phyloP scores from a whole-genome alignment of 495 filamentous ascomycete species.

The Penicillium egyptiacum region DNA sequence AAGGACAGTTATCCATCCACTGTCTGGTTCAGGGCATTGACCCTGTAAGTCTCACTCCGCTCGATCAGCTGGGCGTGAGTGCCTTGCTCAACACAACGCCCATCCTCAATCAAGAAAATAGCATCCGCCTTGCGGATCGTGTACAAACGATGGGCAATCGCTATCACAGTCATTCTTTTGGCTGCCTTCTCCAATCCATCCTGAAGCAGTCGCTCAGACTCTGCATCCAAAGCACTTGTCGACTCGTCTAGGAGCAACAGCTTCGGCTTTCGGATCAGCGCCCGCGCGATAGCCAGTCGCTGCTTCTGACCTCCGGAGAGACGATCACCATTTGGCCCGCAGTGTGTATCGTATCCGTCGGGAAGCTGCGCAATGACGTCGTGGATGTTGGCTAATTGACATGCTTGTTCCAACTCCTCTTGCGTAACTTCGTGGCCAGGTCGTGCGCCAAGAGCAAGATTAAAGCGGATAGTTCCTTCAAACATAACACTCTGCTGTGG shows the following conservation, averaged over 20 bases:
- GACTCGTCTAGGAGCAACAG: slow-evolving; percentile 75
- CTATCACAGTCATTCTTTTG: slow-evolving; percentile 69
- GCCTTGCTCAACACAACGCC: slow-evolving; percentile 61
- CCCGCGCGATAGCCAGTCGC: slow-evolving; percentile 69
- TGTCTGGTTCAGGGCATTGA: slow-evolving; percentile 36
- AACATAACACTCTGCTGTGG: slow-evolving; percentile 54
- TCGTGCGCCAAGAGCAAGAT: slow-evolving; percentile 50
- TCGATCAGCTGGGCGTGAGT: slow-evolving; percentile 58
- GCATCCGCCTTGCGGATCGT: slow-evolving; percentile 71
- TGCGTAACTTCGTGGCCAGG: slow-evolving; percentile 36
- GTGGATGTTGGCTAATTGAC: slow-evolving; percentile 56
- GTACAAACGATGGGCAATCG: slow-evolving; percentile 69
- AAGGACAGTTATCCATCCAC: slow-evolving; percentile 5
- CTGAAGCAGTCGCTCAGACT: slow-evolving; percentile 68
- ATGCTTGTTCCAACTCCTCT: slow-evolving; percentile 53
- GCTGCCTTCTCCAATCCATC: slow-evolving; percentile 60
- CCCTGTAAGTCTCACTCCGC: slow-evolving; percentile 50
- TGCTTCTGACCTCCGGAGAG: slow-evolving; percentile 77
- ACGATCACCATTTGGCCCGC: slow-evolving; percentile 57
- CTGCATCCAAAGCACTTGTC: slow-evolving; percentile 69
- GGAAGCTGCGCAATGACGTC: slow-evolving; percentile 55
- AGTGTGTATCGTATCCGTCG: slow-evolving; percentile 60
- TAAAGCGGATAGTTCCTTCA: slow-evolving; percentile 51
- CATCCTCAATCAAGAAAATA: slow-evolving; percentile 70
- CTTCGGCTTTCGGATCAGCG: slow-evolving; percentile 65